Base-by-base conservation (phyloP, 2,329 filamentous ascomycete species). In the Hypomyces perniciosus region DNA sequence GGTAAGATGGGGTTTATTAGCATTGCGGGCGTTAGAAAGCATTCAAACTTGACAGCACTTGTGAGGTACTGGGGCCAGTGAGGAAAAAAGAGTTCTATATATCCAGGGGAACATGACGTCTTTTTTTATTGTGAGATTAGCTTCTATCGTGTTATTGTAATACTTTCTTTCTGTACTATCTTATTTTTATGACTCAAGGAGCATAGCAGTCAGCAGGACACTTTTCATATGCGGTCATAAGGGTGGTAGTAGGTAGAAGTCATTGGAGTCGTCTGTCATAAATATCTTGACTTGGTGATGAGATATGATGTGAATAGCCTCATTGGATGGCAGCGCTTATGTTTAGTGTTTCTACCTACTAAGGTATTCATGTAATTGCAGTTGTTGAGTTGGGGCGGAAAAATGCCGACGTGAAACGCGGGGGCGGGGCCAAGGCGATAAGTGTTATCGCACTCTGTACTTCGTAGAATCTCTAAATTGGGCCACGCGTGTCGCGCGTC, bases 11-110 rank as follows among this genome's bases (percentile, higher is more conserved):
- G 44, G 34, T 43, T 54, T 45, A 8, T 40, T 51, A 58, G 56
- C 56, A 58, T 57, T 57, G 53, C 48, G 47, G 55, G 55, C 55
- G 55, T 57, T 50, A 52, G 43, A 55, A 42, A 50, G 53, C 44
- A 49, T 54, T 51, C n/a, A 34, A 43, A 44, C 20, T 42, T 52
- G 46, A 53, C 39, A 35, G 33, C 39, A 29, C 27, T 44, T 46
- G 46, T 44, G 41, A 37, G 20, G 30, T 39, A 48, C 33, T 51
- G 26, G 52, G 42, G 28, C 35, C n/a, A 38, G 48, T 48, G 48
- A 51, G 46, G 38, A 51, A 51, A 31, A 40, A 46, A 39, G 39
- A 39, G 39, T 42, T 50, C 39, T 48, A 53, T 53, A 49, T 50
- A 50, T 43, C 40, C 38, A 31, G 33, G 29, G 40, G 39, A 46